phyloP scores from a whole-genome alignment of 345 rosid genomes.

The Psidium friedrichsthalianum region DNA sequence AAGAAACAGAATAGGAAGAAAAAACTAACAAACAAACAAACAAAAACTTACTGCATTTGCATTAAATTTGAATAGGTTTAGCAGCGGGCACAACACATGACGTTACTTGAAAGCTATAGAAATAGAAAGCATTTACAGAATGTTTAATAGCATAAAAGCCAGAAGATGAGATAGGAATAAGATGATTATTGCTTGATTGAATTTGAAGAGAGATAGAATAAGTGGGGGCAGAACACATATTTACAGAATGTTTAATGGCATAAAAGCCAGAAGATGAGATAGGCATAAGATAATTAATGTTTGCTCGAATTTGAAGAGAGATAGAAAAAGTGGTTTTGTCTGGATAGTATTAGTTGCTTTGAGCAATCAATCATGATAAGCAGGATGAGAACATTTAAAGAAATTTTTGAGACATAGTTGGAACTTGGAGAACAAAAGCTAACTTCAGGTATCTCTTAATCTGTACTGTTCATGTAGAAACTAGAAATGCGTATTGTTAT shows the following conservation, averaged over 20 bases:
- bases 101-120: background rate
- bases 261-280: background rate
- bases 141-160: background rate
- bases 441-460: background rate
- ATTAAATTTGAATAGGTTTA: too few species aligned
- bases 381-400: background rate
- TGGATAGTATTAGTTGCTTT: background rate
- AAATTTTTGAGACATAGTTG: background rate
- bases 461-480: background rate
- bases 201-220: background rate
- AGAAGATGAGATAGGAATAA: background rate
- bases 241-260: background rate
- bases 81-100: background rate
- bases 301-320: background rate
- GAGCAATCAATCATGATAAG: background rate
- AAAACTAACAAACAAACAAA: background rate
- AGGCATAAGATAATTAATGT: background rate
- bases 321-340: background rate
- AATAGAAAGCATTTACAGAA: background rate
- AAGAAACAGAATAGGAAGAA: background rate
- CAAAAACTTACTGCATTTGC: too few species aligned
- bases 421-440: background rate
- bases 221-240: background rate
- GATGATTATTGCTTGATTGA: background rate
- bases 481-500: background rate